Evolutionary conservation across 192 early-diverging fungal species (phyloP), one percentile per base, ranked within the genome.

Genomic region (Mortierella antarctica): DNA sequence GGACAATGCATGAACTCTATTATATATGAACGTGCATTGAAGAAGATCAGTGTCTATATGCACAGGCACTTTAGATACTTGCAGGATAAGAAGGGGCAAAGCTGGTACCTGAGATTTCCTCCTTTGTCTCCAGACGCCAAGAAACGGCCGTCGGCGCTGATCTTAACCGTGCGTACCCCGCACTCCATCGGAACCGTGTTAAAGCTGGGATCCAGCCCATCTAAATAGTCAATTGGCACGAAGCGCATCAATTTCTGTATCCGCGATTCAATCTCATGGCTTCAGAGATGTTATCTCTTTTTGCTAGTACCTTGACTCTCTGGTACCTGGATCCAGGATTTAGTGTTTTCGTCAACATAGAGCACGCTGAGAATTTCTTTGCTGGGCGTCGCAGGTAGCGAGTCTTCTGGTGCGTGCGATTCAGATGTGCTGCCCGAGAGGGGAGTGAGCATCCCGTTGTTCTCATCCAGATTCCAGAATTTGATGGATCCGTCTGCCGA

Each of bases 401-500:
- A 18, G 2, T 50, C 61, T 6, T 52, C n/a, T 4, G 44, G 12
- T 17, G 64, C 12, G 12, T 31, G 46, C 17, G 31, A 6, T 8
- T 23, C 18, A 23, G 40, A 45, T 13, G 50, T 21, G 10, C 31
- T 21, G 10, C 31, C 46, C 18, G 57, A 51, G 11, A 51, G 14
- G 21, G 40, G 70, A 23, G 53, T 63, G 7, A 73, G 49, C 44
- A 40, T 5, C 6, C 71, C 65, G 13, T 57, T 51, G 41, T 48
- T 72, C 11, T 72, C 62, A 57, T 92, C 90, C 40, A 94, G 60
- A 62, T 93, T 92, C 94, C 94, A 95, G 65, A 95, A 95, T 20
- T 91, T 83, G 48, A 94, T 87, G 0, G 93, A 94, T 14, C 91
- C 88, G 82, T 95, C 94, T 8, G 90, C 90, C 0, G 93, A 94